A percentile compares a stretch with the other conserved stretches of the same genome.
Conservation (phyloP, 148 eudicot species). For the Camellia granthamiana region DNA sequence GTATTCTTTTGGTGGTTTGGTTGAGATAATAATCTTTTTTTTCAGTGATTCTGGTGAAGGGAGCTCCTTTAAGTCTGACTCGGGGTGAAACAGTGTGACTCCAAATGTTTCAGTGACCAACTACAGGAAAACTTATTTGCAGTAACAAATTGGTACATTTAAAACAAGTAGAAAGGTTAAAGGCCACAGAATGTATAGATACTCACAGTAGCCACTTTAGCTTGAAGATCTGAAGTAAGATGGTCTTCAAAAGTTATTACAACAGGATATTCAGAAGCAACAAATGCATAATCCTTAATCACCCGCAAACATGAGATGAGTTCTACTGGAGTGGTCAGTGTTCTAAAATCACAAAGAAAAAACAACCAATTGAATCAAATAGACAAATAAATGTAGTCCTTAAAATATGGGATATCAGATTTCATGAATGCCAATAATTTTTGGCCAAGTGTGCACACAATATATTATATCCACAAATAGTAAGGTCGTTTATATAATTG, state of each 20-base stretch:
- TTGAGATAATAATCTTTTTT: slow-evolving; percentile 50
- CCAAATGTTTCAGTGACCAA: slow-evolving; percentile 53
- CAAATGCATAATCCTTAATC: slow-evolving; percentile 71
- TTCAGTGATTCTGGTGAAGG: slow-evolving; percentile 52
- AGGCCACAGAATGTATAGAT: background rate
- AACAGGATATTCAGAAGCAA: slow-evolving; percentile 69
- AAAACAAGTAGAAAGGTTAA: background rate
- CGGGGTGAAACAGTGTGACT: slow-evolving; percentile 28
- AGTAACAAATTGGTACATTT: background rate
- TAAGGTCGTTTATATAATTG: too few relatives aligned
- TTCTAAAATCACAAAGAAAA: slow-evolving; percentile 38
- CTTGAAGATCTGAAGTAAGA: slow-evolving; percentile 54
- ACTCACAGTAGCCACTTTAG: slow-evolving; percentile 62
- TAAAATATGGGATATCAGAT: background rate
- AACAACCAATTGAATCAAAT: background rate
- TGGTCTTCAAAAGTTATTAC: slow-evolving; percentile 90
- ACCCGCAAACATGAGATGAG: slow-evolving; percentile 64
- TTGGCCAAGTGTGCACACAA: too few relatives aligned
- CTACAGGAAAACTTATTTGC: slow-evolving; percentile 26
- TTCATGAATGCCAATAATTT: too few relatives aligned
- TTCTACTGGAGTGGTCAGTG: slow-evolving; percentile 65
- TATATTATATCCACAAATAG: too few relatives aligned
- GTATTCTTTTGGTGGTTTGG: slow-evolving; percentile 56
- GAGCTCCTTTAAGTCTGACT: slow-evolving; percentile 26
- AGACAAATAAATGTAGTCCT: background rate